Percentiles rank a stretch among this genome's conserved stretches.
These are phyloP conservation scores for Spongospora subterranea DNA, from an alignment of 208 protist genomes.

Conservation along the genomic window DNA sequence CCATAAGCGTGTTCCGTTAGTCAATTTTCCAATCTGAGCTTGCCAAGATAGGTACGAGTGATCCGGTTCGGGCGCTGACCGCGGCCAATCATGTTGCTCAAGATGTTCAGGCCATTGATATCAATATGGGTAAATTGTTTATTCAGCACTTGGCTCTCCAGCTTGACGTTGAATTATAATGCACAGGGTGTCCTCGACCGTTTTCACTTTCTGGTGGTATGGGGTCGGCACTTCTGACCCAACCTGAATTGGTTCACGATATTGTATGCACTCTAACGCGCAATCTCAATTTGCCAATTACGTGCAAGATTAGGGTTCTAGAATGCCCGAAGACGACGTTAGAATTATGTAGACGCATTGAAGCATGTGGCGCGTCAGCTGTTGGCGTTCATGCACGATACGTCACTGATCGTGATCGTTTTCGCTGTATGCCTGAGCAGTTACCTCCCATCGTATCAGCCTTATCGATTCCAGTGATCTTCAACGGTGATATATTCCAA, in stretches of 20 bases:
- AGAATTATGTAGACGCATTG: constrained; percentile 71
- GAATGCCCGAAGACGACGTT: constrained; percentile 70
- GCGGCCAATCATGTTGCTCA: constrained; percentile 81
- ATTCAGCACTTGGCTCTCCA: background rate
- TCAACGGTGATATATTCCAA: constrained; percentile 77
- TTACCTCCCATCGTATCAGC: constrained; percentile 63
- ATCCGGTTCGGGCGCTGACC: constrained; percentile 77
- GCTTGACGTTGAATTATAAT: background rate
- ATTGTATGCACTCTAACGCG: constrained; percentile 72
- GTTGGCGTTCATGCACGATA: constrained; percentile 60
- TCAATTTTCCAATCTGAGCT: no score
- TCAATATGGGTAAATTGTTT: constrained; percentile 89
- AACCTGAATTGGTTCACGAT: constrained; percentile 67
- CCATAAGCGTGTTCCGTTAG: no score
- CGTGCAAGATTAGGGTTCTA: constrained; percentile 81
- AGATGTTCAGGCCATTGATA: constrained; percentile 92
- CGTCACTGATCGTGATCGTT: constrained; percentile 69
- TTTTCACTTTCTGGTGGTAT: constrained; percentile 94
- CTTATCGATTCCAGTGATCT: constrained; percentile 73
- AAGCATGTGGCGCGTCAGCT: constrained; percentile 4
- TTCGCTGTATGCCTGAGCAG: constrained; percentile 67
- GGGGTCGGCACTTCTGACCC: constrained; percentile 89
- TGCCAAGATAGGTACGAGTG: constrained; percentile 86
- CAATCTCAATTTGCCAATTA: constrained; percentile 71
- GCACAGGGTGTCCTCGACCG: constrained; percentile 90